phyloP scores from a whole-genome alignment of 495 filamentous ascomycete species.

The Daldinia grandis region DNA sequence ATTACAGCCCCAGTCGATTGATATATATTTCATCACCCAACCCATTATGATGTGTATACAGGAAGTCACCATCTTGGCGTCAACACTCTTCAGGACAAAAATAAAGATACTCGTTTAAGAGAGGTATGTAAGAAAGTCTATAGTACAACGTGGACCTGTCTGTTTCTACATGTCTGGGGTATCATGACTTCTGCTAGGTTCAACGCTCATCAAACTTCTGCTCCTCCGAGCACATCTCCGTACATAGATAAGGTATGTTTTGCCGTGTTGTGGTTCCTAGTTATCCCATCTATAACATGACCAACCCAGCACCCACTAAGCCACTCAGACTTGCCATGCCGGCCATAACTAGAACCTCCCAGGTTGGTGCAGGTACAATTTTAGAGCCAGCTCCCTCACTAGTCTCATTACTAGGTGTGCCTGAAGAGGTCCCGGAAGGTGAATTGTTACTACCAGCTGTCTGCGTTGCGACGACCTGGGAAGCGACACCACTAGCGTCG shows the following conservation, averaged over 20 bases:
- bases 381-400: slow-evolving; percentile 17
- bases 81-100: neutral
- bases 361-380: slow-evolving; percentile 26
- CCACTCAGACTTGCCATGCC: slow-evolving; percentile 35
- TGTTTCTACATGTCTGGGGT: neutral
- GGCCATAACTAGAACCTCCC: slow-evolving; percentile 36
- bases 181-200: neutral
- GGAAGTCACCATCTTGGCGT: neutral
- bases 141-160: neutral
- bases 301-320: slow-evolving; percentile 39
- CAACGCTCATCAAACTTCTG: neutral
- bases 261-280: neutral
- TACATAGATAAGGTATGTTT: neutral
- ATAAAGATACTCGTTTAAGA: neutral
- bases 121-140: neutral
- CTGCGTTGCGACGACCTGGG: slow-evolving; percentile 29
- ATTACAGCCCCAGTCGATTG: neutral
- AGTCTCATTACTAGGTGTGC: slow-evolving; percentile 2
- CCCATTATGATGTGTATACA: neutral
- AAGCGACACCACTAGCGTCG: slow-evolving; percentile 48
- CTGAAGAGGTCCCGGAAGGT: slow-evolving; percentile 12
- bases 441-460: slow-evolving; percentile 18
- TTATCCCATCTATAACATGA: slow-evolving; percentile 34
- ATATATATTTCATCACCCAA: neutral
- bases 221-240: neutral